Base-by-base conservation (phyloP, 768 basidiomycete genomes). In the Cubamyces sp. region DNA sequence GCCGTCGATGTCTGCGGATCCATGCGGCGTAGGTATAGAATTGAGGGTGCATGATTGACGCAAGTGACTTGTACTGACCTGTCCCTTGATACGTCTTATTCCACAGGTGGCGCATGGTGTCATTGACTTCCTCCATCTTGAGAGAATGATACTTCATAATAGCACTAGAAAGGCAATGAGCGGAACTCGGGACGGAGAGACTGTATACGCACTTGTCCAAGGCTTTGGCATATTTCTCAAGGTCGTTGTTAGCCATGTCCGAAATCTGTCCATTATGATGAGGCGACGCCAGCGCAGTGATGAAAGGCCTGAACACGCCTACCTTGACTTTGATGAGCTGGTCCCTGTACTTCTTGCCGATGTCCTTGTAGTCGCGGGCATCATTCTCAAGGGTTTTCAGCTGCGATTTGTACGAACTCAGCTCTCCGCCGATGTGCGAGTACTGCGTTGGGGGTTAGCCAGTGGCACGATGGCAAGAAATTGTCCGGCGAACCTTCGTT, bases 71-170 rank as follows among this genome's bases (percentile, higher is more conserved):
- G 18, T 58, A 67, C 83, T 52, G 62, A 94, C 96, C 95, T 61
- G 96, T 98, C 68, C 96, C 96, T 74, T 98, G 96, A 75, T 99
- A 99, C 0, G 96, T 98, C 77, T 94, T 96, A 73, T 94, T 96
- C 97, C 97, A 99, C 3, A 98, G 74, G 70, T 97, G 94, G 50
- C 90, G 90, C 87, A 98, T 96, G 15, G 90, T 96, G 69, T 97
- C 95, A 70, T 99, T 99, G 69, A 99, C 95, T 79, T 99, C 97
- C 74, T 96, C 94, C 97, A 98, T 97, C 77, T 99, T 99, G 68
- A 97, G 81, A 15, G 87, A 79, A 71, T 99, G 97, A 70, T 98
- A 99, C 75, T 93, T 94, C 93, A 99, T 97, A 74, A 99, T 98
- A 43, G 96, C 97, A 67, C 96, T 98, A 60, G 2, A 60, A 64